Percentiles rank a stretch among this genome's conserved stretches.
Evolutionary conservation across 306 rosid species (phyloP).

Genomic region (Rosa chinensis): DNA sequence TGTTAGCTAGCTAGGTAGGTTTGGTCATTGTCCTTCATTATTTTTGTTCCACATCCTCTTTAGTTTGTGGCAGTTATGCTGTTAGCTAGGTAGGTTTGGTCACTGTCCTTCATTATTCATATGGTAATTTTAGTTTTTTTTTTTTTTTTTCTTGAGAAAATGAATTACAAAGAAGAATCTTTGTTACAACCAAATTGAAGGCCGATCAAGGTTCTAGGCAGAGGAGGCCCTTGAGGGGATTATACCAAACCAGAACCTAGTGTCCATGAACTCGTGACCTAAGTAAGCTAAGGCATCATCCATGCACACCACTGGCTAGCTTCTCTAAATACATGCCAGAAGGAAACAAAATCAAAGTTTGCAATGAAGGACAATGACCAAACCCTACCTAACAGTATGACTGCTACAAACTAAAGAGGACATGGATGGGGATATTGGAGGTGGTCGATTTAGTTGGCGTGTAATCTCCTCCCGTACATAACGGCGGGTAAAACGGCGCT

Average conservation of each 20-base stretch:
- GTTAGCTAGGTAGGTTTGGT: background rate
- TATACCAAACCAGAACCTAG: no score
- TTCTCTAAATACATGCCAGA: no score
- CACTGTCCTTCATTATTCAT: background rate
- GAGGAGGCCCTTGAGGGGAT: no score
- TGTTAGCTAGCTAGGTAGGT: background rate
- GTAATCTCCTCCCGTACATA: slow-evolving; percentile 1
- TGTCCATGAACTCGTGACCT: no score
- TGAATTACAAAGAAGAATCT: no score
- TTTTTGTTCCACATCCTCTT: background rate
- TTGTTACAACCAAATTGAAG: no score
- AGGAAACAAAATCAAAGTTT: no score
- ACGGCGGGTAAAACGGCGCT: slow-evolving; percentile 17
- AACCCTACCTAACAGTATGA: background rate
- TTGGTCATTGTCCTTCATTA: background rate
- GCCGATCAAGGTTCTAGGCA: no score
- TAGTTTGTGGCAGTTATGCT: background rate
- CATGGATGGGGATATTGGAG: background rate
- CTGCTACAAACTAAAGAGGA: background rate
- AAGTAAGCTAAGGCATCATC: no score
- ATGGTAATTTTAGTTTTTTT: background rate
- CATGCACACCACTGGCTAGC: no score
- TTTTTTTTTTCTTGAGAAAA: no score
- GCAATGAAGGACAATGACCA: background rate
- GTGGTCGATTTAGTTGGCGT: background rate